Evolutionary conservation across 1,284 basidiomycete genomes (phyloP), one percentile per base, ranked within the genome.

Genomic region (Fomes fomentarius): DNA sequence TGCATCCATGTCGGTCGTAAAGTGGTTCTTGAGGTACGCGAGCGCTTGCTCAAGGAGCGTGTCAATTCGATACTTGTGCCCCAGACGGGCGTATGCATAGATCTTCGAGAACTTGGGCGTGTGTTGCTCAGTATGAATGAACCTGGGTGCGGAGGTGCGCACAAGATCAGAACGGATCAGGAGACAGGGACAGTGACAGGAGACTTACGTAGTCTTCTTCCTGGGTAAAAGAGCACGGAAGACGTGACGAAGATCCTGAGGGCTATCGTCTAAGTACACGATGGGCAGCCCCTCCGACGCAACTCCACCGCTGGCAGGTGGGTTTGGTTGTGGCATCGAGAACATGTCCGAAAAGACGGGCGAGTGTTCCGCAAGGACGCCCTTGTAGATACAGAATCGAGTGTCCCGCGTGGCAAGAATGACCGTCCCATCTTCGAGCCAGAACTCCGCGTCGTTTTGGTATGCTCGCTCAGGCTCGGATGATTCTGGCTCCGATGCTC

Each of bases 331-430:
- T 1, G 59, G 58, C 6, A 58, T 22, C 2, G 53, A 41, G 42
- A 66, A 61, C 56, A 67, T 59, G 34, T 60, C 64, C 9, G 43
- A 33, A 43, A 67, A 63, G 2, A 66, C 57, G 6, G 48, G 24
- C 1, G 65, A 65, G n/a, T 59, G 56, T 11, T 40, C 42, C 3
- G 52, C 46, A 6, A 66, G 51, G 15, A 66, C 12, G 14, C 64
- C 53, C 14, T 44, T 54, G 34, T 61, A 60, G 1, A 66, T 60
- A 17, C 59, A 54, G 39, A 66, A 67, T 3, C 17, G 44, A 9
- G 40, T 48, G 12, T 28, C 30, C 14, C 48, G 43, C 1, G 63
- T 56, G 6, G 59, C 25, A 3, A 67, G 5, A 14, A 17, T 19
- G 40, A 26, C 28, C 47, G 56, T 35, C 21, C 49, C 19, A 26